A percentile compares a stretch with the other conserved stretches of the same genome.
phyloP scores from a whole-genome alignment of 805 yeast genomes.

The Clavispora asparagi region DNA sequence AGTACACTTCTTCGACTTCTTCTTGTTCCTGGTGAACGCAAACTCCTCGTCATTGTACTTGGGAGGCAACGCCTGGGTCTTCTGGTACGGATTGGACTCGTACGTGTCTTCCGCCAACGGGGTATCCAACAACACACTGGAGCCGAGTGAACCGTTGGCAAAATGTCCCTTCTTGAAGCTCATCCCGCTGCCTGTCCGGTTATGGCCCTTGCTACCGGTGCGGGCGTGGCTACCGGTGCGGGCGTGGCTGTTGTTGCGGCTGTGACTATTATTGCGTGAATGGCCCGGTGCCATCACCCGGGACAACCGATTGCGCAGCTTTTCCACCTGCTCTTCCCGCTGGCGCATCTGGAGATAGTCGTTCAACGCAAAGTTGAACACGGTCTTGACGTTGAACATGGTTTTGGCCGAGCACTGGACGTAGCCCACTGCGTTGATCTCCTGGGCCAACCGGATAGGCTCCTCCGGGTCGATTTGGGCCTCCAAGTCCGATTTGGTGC shows the following conservation, averaged over 20 bases:
- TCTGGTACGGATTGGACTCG: conserved; percentile 32
- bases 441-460: conserved; percentile 50
- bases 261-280: conserved; percentile 3
- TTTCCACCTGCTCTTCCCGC: conserved; percentile 33
- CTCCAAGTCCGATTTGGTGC: conserved; percentile 67
- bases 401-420: conserved; percentile 76
- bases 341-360: conserved; percentile 37
- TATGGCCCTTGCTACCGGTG: conserved; percentile 16
- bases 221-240: conserved; percentile 15
- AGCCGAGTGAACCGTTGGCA: conserved; percentile 33
- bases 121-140: conserved; percentile 31
- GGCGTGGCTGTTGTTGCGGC: conserved; percentile 3
- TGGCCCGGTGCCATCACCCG: conserved; percentile 23
- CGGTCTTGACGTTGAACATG: conserved; percentile 58
- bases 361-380: conserved; percentile 59
- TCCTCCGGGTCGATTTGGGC: conserved; percentile 37
- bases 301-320: conserved; percentile 29
- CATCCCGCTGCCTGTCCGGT: conserved; percentile 14
- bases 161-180: conserved; percentile 30
- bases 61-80: conserved; percentile 5
- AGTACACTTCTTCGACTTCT: conserved; percentile 28
- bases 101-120: conserved; percentile 38
- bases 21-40: conserved; percentile 32
- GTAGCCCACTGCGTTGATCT: conserved; percentile 65
- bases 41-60: conserved; percentile 38